phyloP scores from a whole-genome alignment of 1,284 basidiomycete species.

The Lentinula novae-zelandiae region DNA sequence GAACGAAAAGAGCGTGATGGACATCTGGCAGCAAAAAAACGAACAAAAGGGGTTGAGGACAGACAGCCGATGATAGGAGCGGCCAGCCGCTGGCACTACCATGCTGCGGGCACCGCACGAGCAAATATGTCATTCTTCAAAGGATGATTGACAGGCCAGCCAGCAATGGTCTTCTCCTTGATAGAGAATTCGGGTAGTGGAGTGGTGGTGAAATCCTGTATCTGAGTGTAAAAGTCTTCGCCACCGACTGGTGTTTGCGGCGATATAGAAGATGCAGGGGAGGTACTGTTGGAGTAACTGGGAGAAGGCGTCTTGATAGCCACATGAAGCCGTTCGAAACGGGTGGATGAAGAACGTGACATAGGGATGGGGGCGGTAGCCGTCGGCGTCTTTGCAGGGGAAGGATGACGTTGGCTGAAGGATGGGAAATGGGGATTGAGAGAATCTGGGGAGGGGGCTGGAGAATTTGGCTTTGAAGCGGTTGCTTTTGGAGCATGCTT shows the following conservation, averaged over 20 bases:
- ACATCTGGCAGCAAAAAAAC: not conserved
- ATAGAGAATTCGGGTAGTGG: conserved; percentile 32
- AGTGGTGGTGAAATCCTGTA: conserved; percentile 32
- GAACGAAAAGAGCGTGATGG: not conserved
- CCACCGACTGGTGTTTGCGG: conserved; percentile 49
- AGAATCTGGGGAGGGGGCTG: conserved; percentile 48
- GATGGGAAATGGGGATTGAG: conserved; percentile 46
- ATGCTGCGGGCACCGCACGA: conserved; percentile 8
- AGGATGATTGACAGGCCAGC: conserved; percentile 1
- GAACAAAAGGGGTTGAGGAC: not conserved
- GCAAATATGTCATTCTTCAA: conserved; percentile 7
- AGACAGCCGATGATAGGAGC: not conserved
- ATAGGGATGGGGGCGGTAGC: not conserved
- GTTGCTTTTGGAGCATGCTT: conserved; percentile 41
- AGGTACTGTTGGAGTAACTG: conserved; percentile 44
- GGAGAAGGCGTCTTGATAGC: conserved; percentile 44
- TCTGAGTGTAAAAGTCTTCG: conserved; percentile 42
- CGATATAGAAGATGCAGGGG: conserved; percentile 53
- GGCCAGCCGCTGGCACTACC: conserved; percentile 8
- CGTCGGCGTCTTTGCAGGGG: conserved; percentile 17
- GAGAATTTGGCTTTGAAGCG: conserved; percentile 38
- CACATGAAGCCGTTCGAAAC: conserved; percentile 2
- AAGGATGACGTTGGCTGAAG: conserved; percentile 38
- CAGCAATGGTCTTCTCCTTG: conserved; percentile 16
- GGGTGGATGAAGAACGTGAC: conserved; percentile 23